Conservation (phyloP, 2,329 filamentous ascomycete species). For the Alternaria sp. region DNA sequence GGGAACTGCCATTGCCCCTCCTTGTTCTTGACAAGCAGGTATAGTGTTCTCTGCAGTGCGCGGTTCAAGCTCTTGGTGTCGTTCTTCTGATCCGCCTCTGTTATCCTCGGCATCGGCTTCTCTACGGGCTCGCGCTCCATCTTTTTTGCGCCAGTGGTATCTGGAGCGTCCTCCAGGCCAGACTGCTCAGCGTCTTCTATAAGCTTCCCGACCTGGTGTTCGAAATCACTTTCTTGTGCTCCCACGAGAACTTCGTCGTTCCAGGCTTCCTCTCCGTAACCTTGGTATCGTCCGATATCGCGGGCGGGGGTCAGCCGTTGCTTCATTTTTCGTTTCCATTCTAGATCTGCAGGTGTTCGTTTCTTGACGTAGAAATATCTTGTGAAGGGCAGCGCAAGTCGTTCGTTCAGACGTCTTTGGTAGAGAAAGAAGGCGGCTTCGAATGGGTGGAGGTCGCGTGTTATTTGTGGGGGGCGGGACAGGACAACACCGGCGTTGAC, state of each 20-base stretch:
- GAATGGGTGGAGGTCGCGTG: slow-evolving; percentile 82
- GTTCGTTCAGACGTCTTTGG: slow-evolving; percentile 95
- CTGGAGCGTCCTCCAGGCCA: slow-evolving; percentile 48
- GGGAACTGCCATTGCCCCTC: slow-evolving; percentile 85
- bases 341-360: slow-evolving; percentile 81
- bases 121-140: slow-evolving; percentile 71
- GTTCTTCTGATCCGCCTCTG: slow-evolving; percentile 78
- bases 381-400: slow-evolving; percentile 84
- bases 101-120: slow-evolving; percentile 72
- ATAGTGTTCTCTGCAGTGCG: slow-evolving; percentile 80
- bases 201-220: slow-evolving; percentile 71
- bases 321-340: slow-evolving; percentile 87
- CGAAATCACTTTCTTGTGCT: slow-evolving; percentile 70
- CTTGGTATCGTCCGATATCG: slow-evolving; percentile 86
- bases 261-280: slow-evolving; percentile 78
- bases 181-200: slow-evolving; percentile 76
- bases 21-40: slow-evolving; percentile 80
- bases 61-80: slow-evolving; percentile 82
- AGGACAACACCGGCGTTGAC: slow-evolving; percentile 76
- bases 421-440: slow-evolving; percentile 96
- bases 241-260: slow-evolving; percentile 89
- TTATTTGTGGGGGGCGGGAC: slow-evolving; percentile 86
- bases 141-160: slow-evolving; percentile 43
- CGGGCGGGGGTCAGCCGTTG: slow-evolving; percentile 80
- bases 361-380: slow-evolving; percentile 95